Conservation (phyloP, 345 rosid genomes). For the Hirschfeldia incana region DNA sequence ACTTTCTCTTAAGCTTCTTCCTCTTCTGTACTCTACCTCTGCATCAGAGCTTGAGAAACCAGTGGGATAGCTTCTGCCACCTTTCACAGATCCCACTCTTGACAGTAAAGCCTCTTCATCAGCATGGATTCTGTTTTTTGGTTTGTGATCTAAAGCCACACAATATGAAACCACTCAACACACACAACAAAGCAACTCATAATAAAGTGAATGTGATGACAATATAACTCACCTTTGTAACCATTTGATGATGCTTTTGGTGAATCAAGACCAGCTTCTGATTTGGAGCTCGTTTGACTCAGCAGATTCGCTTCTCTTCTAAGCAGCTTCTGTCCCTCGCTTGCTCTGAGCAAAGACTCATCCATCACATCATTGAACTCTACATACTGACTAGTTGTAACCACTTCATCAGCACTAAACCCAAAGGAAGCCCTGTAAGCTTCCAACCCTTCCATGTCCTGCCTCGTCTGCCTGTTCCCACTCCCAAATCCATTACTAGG, state of each 20-base stretch:
- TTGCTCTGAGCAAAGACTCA: constrained; percentile 53
- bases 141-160: constrained; percentile 51
- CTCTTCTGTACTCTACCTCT: constrained; percentile 90
- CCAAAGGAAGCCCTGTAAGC: constrained; percentile 99
- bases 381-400: constrained; percentile 78
- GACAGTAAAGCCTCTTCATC: constrained; percentile 65
- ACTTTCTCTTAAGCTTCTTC: constrained; percentile 86
- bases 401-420: constrained; percentile 95
- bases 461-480: constrained; percentile 68
- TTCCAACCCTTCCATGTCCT: constrained; percentile 87
- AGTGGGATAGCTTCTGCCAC: constrained; percentile 58
- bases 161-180: constrained; percentile 11
- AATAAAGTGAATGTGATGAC: background rate
- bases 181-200: constrained; percentile 26
- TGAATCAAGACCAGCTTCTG: constrained; percentile 30
- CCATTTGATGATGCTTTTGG: constrained; percentile 43
- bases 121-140: constrained; percentile 45
- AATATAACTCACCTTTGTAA: constrained; percentile 52
- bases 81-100: constrained; percentile 62
- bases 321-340: constrained; percentile 44
- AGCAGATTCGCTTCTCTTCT: constrained; percentile 43
- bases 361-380: constrained; percentile 86
- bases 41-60: constrained; percentile 90
- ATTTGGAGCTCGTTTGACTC: constrained; percentile 39
- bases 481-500: constrained; percentile 54